phyloP scores from a whole-genome alignment of 1,284 basidiomycete genomes.

The Rhizopogon parksii region DNA sequence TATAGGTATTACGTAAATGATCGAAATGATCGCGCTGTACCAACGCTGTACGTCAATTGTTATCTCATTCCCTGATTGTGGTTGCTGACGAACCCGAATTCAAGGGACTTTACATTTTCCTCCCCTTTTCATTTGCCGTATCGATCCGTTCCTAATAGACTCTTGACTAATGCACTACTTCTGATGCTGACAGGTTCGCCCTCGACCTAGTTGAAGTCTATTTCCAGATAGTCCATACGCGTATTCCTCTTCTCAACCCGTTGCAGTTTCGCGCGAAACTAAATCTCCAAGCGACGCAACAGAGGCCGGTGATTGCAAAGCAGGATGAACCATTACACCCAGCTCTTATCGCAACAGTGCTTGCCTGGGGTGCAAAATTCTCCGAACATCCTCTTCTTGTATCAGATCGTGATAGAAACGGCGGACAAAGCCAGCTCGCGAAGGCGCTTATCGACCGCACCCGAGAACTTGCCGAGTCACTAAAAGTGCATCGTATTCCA shows the following conservation, averaged over 20 bases:
- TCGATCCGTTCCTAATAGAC: conserved; percentile 14
- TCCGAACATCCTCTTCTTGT: conserved; percentile 79
- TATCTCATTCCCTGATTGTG: conserved; percentile 11
- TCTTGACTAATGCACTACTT: conserved; percentile 15
- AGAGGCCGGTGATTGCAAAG: conserved; percentile 18
- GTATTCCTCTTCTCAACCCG: conserved; percentile 76
- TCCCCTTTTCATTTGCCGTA: conserved; percentile 20
- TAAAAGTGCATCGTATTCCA: conserved; percentile 80
- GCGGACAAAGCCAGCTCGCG: conserved; percentile 69
- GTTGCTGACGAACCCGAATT: conserved; percentile 10
- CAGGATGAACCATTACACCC: conserved; percentile 49
- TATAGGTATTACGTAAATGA: conserved; percentile 19
- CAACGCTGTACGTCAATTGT: conserved; percentile 26
- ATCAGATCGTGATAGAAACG: conserved; percentile 66
- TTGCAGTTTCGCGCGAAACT: conserved; percentile 65
- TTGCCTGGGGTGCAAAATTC: conserved; percentile 91
- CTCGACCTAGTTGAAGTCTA: conserved; percentile 85
- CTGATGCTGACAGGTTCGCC: conserved; percentile 55
- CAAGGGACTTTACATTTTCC: conserved; percentile 9
- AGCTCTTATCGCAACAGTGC: conserved; percentile 76
- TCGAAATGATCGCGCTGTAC: conserved; percentile 25
- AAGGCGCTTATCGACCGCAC: conserved; percentile 74
- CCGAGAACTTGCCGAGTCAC: conserved; percentile 75
- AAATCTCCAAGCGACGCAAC: conserved; percentile 36
- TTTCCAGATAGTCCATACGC: conserved; percentile 83